Evolutionary conservation across 2,329 filamentous ascomycete species (phyloP).

Genomic region (Hypoxylon sp.): DNA sequence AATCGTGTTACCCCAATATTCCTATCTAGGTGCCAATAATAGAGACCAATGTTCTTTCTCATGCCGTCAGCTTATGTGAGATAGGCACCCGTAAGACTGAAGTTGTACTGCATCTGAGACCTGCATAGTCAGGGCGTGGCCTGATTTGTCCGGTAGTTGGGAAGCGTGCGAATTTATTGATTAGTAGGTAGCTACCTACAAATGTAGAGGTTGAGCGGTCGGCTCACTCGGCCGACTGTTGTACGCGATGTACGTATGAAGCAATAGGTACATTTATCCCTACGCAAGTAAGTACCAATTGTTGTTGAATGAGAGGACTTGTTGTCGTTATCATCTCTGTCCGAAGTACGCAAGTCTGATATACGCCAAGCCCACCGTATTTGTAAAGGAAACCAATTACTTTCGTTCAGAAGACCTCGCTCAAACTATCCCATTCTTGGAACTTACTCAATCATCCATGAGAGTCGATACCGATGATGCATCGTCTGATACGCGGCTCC

Average conservation of each 20-base stretch:
- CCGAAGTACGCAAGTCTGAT: not conserved
- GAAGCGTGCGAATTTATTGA: constrained; percentile 2
- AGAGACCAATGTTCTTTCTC: constrained; percentile 16
- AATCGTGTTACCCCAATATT: constrained; percentile 14
- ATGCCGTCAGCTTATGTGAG: constrained; percentile 36
- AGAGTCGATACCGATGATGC: constrained; percentile 41
- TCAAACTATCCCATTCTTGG: not conserved
- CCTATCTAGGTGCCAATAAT: constrained; percentile 24
- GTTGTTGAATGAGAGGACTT: constrained; percentile 9
- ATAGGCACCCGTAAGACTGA: constrained; percentile 8
- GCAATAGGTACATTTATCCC: not conserved
- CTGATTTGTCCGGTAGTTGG: constrained; percentile 25
- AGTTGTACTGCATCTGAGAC: constrained; percentile 17
- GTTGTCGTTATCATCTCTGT: not conserved
- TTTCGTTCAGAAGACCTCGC: not conserved
- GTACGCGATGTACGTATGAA: constrained; percentile 2
- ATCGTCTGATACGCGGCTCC: constrained; percentile 27
- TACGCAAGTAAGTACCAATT: not conserved
- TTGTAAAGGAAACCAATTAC: constrained; percentile 2
- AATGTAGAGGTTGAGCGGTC: not conserved
- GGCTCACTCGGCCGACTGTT: constrained; percentile 1
- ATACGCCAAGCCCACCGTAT: not conserved
- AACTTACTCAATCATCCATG: not conserved
- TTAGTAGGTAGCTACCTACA: constrained; percentile 5
- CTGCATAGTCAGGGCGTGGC: not conserved